A percentile compares a stretch with the other conserved stretches of the same genome.
Conservation (phyloP, 2,329 filamentous ascomycete species). For the Trichophyton rubrum region DNA sequence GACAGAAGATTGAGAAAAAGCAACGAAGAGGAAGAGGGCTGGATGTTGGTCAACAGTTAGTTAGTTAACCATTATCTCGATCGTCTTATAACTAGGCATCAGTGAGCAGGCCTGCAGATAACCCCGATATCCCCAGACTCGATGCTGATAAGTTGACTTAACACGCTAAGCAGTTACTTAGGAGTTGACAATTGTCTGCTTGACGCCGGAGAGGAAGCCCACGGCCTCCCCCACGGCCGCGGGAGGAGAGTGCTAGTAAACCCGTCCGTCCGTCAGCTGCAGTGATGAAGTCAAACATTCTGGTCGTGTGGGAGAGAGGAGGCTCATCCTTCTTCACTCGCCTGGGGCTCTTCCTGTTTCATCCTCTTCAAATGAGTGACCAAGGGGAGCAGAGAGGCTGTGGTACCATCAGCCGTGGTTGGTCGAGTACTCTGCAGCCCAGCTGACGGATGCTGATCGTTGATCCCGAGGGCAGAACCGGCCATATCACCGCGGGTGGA, state of each 20-base stretch:
- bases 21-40: too few species aligned
- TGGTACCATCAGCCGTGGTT: background rate
- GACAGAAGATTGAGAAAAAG: background rate
- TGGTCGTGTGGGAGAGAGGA: background rate
- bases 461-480: background rate
- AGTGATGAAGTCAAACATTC: background rate
- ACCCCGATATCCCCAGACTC: background rate
- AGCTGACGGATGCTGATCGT: background rate
- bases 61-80: background rate
- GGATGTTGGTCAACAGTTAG: background rate
- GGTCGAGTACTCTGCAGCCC: background rate
- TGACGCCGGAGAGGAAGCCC: too few species aligned
- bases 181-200: too few species aligned
- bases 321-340: background rate
- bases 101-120: background rate
- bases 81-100: background rate
- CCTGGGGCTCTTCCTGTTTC: background rate
- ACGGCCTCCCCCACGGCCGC: background rate
- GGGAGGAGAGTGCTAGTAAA: background rate
- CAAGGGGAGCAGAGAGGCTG: background rate
- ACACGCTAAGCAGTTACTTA: background rate
- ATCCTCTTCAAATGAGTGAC: background rate
- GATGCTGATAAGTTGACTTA: background rate
- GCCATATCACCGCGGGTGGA: background rate
- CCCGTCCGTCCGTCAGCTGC: background rate